Conservation (phyloP, 768 basidiomycete species). For the Termitomyces sp. region DNA sequence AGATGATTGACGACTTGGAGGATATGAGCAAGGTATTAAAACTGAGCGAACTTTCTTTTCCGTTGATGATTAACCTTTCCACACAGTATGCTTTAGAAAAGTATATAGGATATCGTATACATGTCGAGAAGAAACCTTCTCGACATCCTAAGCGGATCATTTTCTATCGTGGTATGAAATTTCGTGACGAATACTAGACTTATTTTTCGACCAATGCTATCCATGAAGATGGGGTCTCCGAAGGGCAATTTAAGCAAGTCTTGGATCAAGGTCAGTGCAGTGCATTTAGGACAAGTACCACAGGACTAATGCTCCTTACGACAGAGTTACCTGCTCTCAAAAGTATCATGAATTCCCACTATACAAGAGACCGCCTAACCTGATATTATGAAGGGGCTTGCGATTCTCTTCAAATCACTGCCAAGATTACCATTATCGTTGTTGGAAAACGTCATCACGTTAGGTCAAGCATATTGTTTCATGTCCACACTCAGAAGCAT, state of each 20-base stretch:
- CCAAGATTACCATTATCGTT: constrained; percentile 62
- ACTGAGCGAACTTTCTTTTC: neutral
- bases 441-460: constrained; percentile 67
- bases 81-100: constrained; percentile 46
- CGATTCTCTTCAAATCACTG: constrained; percentile 38
- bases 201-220: constrained; percentile 13
- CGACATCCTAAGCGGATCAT: constrained; percentile 63
- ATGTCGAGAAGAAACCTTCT: constrained; percentile 45
- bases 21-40: constrained; percentile 56
- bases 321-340: constrained; percentile 47
- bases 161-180: constrained; percentile 60
- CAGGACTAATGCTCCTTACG: neutral
- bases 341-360: constrained; percentile 26
- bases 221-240: constrained; percentile 48
- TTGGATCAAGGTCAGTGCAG: constrained; percentile 42
- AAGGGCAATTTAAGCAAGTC: constrained; percentile 48
- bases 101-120: constrained; percentile 54
- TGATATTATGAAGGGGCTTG: constrained; percentile 45
- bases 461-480: constrained; percentile 16
- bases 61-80: neutral
- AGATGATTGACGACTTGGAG: constrained; percentile 71
- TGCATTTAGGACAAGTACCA: neutral
- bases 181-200: neutral
- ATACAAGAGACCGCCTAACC: neutral
- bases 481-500: constrained; percentile 7